Base-by-base conservation (phyloP, 2,329 filamentous ascomycete species). In the Fonsecaea monophora region DNA sequence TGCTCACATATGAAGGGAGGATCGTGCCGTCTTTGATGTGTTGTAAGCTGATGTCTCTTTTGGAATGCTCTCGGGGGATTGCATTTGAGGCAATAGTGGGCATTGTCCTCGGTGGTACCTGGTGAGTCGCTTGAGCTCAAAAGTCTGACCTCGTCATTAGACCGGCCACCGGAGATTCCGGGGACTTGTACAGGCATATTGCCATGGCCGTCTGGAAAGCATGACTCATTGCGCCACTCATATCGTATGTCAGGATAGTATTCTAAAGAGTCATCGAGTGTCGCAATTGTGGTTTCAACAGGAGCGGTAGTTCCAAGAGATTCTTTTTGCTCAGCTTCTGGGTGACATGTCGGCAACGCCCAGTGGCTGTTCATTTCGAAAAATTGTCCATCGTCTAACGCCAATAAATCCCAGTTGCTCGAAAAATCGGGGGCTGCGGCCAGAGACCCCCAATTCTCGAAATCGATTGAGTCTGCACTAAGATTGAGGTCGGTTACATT, bases 41-140 rank as follows among this genome's bases (percentile, higher is more conserved):
- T 50, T 35, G 38, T 60, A n/a, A 60, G 40, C 58, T 32, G 38
- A 50, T 60, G 34, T n/a, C 53, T 60, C 42, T 45, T 53, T 34
- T 25, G 30, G 58, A 60, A 60, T 15, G 18, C 30, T 35, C n/a
- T 53, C 30, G 58, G 40, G 30, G 38, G 37, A 34, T 53, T 53
- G 42, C 58, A 60, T 32, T 60, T 32, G 18, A 35, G 18, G 34
- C 58, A 60, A 37, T 42, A 15, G 42, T 60, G 30, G 38, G 30
- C 12, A 4, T 48, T 35, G 42, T 35, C 10, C n/a, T 21, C 25
- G 9, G 18, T 4, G 6, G 15, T 32, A 30, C 9, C 2, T 30
- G 18, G 18, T 53, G 58, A 35, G 12, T 12, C 40, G 8, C 21
- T 53, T 25, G 42, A 48, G n/a, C 30, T 35, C 8, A 8, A 37